Base-by-base conservation (phyloP, 2,329 filamentous ascomycete species). In the Chalaropsis thielavioides region DNA sequence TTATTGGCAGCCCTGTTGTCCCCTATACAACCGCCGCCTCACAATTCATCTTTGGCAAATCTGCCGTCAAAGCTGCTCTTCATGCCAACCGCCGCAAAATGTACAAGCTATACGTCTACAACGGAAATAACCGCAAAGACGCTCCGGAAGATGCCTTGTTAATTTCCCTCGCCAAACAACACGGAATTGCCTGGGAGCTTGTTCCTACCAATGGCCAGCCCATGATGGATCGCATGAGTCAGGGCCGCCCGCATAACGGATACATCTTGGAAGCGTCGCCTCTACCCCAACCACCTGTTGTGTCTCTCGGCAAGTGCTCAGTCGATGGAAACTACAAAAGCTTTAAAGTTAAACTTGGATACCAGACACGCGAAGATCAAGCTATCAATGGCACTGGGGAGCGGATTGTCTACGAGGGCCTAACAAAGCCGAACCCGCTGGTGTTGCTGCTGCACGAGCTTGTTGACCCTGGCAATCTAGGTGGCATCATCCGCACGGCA, bases 1-100 rank as follows among this genome's bases (percentile, higher is more conserved):
- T 63, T 8, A 62, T 67, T 19, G 66, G 66, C 27, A 64, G 58
- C 10, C 66, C 66, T 17, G 40, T 65, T 27, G 66, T 67, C 15
- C 66, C 63, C 15, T 84, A 92, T 72, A 90, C 89, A 0, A 95
- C 90, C 0, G 88, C 92, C 0, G 89, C 90, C 4, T 96, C 92
- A 0, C 88, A 96, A 68, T 97, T 96, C 70, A 78, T 99, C 1
- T 97, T 95, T 72, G 94, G 94, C 5, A 83, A 82, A 56, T 89
- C 88, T 1, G 85, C 89, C 1, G 90, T 97, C 24, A 81, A 88
- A 68, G 88, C 92, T 22, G 92, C 91, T 0, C 77, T 99, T 22
- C 84, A 81, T 69, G 73, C 76, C 59, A 78, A 78, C 11, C 80
- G 84, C 41, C 85, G 94, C 66, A 85, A 89, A 71, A 75, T 95